Evolutionary conservation across 345 rosid species (phyloP), one percentile per base, ranked within the genome.

Genomic region (Camelina hispida): DNA sequence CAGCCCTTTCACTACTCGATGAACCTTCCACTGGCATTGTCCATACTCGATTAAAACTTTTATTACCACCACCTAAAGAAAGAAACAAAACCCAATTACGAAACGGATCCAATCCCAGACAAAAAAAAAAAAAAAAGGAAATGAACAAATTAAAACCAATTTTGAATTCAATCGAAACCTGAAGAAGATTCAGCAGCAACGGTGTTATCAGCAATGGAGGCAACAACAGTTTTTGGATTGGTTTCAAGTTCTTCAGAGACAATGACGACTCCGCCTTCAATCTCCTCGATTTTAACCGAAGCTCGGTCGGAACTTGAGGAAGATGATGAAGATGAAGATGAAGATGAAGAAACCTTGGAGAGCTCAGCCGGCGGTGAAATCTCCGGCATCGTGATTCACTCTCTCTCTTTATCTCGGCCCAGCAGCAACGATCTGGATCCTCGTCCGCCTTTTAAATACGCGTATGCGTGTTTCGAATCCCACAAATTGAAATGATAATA

Each of bases 341-440:
- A 78, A 5, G 81, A 66, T 0, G 80, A 70, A 38, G 76, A 47
- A 55, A 18, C 68, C 72, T 35, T 82, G 60, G 63, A 74, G 14
- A 74, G 83, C 48, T 78, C 79, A 68, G 62, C 87, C 76, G 77
- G 81, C 30, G 78, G 81, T 25, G 87, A 76, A 44, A 10, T 72
- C 32, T 84, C 88, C 67, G 78, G 84, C 90, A 84, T 88, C 78
- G 42, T 77, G 42, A 54, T 53, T 34, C 37, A 34, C 37, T 34
- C 37, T 34, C 37, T 5, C 18, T 72, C 13, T 60, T 15, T 63
- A 25, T 20, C 44, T 47, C 74, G 22, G 75, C 43, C 37, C 65
- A 74, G 66, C 59, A 74, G 1, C 16, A 53, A 69, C 52, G 88
- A 78, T 83, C 82, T 86, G 73, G 90, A 87, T 85, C 93, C 78